Percentiles rank a stretch among this genome's conserved stretches.
These are phyloP conservation scores for Pichia sp. DNA, from an alignment of 1,139 yeast genomes.

Conservation along the genomic window DNA sequence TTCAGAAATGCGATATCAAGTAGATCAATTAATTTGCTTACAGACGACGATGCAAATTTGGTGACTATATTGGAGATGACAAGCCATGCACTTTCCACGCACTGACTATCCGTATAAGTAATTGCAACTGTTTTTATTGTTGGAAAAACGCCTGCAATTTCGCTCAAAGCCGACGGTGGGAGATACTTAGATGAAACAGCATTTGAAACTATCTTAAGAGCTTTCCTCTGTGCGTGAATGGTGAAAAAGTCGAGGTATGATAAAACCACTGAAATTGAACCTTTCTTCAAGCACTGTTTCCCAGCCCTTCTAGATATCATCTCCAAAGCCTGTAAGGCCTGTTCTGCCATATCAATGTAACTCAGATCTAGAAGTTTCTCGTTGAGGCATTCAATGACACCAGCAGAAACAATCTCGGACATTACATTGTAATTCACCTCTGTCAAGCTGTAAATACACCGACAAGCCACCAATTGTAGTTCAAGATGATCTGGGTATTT, in stretches of 20 bases:
- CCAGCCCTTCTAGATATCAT: slow-evolving; percentile 55
- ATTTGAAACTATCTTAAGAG: slow-evolving; percentile 70
- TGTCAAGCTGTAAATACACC: slow-evolving; percentile 75
- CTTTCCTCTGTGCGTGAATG: slow-evolving; percentile 81
- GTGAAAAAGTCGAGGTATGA: slow-evolving; percentile 84
- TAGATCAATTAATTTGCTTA: slow-evolving; percentile 35
- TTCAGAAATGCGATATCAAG: slow-evolving; percentile 29
- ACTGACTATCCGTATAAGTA: slow-evolving; percentile 51
- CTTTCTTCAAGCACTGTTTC: slow-evolving; percentile 43
- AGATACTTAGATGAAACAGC: slow-evolving; percentile 62
- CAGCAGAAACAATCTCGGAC: slow-evolving; percentile 55
- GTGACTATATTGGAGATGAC: slow-evolving; percentile 58
- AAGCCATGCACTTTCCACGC: slow-evolving; percentile 64
- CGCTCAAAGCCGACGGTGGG: slow-evolving; percentile 36
- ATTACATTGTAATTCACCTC: slow-evolving; percentile 70
- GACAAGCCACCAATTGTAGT: slow-evolving; percentile 73
- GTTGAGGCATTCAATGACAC: slow-evolving; percentile 62
- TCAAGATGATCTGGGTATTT: slow-evolving; percentile 67
- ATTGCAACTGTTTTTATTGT: slow-evolving; percentile 54
- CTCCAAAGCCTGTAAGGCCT: slow-evolving; percentile 73
- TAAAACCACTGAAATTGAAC: slow-evolving; percentile 63
- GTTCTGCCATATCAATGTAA: slow-evolving; percentile 89
- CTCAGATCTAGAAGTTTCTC: slow-evolving; percentile 65
- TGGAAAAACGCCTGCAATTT: slow-evolving; percentile 53
- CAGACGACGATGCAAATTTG: slow-evolving; percentile 37